Evolutionary conservation across 2,329 filamentous ascomycete species (phyloP), one percentile per base, ranked within the genome.

Genomic region (Monosporascus sp.): DNA sequence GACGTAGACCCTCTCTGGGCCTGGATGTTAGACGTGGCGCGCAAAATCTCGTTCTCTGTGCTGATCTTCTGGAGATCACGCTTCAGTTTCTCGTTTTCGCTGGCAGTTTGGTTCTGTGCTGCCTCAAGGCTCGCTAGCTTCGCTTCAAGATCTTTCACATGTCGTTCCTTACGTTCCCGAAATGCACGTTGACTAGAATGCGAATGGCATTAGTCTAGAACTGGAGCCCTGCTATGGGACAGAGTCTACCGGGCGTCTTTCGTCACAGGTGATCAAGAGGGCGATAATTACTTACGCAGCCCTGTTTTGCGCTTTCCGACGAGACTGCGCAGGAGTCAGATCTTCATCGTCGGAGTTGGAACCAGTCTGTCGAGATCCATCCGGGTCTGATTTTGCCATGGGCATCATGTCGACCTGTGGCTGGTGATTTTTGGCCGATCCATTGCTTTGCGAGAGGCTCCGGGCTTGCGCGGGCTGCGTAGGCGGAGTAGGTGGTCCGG

Each of bases 41-140:
- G 87, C 37, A 97, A 77, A 51, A 97, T 92, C 72, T 97, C 89
- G 69, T 97, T 97, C 69, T 97, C 92, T 8, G 90, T 96, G 56
- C 85, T 86, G 50, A 89, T 84, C 66, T 89, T 88, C 60, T 94
- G 89, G 27, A 97, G 77, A 64, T 95, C 87, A 20, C 88, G 83
- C 72, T 90, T 93, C 27, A 97, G 77, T 36, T 87, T 85, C 70
- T 96, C 89, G 67, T 97, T 97, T 69, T 97, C 92, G 45, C 86
- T 83, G 41, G 86, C 81, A 0, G 94, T 81, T 36, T 82, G 80
- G 52, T 85, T 81, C 50, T 89, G 88, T 49, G 86, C 84, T 55
- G 85, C 83, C 67, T 96, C 88, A 35, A 97, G 83, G 48, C 77
- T 79, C 49, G 83, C 86, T 27, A 97, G 84, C 69, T 96, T 94